Percentiles rank a stretch among this genome's conserved stretches.
phyloP scores from a whole-genome alignment of 257 asterid species.

The Sherardia arvensis region DNA sequence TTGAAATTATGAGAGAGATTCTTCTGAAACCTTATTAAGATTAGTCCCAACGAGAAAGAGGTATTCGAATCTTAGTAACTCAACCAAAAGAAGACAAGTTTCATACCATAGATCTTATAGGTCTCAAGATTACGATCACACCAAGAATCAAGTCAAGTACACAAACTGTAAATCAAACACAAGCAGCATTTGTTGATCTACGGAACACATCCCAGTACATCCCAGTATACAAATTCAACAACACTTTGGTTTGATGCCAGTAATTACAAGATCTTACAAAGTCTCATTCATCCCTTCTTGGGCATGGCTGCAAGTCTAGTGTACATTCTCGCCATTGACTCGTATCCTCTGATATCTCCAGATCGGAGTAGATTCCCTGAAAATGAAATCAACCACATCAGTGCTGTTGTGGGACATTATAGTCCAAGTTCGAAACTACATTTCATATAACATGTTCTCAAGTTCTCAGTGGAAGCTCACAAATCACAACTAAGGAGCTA shows the following conservation, averaged over 20 bases:
- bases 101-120: too few relatives aligned
- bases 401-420: neutral
- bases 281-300: constrained; percentile 56
- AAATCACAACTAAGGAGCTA: neutral
- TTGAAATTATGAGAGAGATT: neutral
- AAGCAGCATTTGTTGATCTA: neutral
- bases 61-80: neutral
- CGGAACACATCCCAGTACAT: neutral
- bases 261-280: neutral
- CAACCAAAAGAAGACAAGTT: neutral
- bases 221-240: too few relatives aligned
- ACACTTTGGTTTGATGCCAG: neutral
- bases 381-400: neutral
- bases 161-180: neutral
- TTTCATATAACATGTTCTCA: neutral
- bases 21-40: too few relatives aligned
- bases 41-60: neutral
- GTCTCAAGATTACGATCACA: neutral
- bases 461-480: neutral
- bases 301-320: constrained; percentile 98
- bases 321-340: constrained; percentile 97
- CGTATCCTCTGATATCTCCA: constrained; percentile 85
- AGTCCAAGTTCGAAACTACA: neutral
- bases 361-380: constrained; percentile 93
- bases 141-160: neutral